phyloP scores from a whole-genome alignment of 148 eudicot genomes.

The Simmondsia chinensis region DNA sequence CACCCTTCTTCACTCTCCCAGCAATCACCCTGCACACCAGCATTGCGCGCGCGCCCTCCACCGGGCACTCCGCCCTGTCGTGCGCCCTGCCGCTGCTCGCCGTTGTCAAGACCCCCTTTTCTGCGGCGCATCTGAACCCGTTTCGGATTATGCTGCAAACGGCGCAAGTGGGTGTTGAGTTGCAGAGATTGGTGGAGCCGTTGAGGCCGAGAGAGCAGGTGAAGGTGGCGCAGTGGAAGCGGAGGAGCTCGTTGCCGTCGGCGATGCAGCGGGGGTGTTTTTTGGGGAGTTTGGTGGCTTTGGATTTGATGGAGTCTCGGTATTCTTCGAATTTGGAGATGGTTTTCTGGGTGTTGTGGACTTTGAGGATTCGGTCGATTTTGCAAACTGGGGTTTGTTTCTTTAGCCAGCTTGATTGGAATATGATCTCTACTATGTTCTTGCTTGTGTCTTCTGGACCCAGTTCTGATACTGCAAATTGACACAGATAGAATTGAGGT shows the following conservation, averaged over 20 bases:
- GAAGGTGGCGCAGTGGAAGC: constrained; percentile 78
- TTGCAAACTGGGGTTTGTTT: constrained; percentile 75
- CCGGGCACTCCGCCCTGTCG: constrained; percentile 33
- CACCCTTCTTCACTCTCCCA: constrained; percentile 60
- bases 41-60: constrained; percentile 59
- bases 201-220: constrained; percentile 71
- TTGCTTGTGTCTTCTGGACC: constrained; percentile 94
- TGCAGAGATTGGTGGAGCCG: constrained; percentile 75
- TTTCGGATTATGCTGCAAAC: constrained; percentile 64
- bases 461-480: constrained; percentile 76
- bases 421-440: constrained; percentile 98
- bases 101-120: constrained; percentile 60
- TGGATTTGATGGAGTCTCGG: constrained; percentile 63
- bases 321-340: constrained; percentile 73
- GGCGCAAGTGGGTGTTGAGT: constrained; percentile 54
- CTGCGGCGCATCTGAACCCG: constrained; percentile 45
- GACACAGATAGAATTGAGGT: too few species aligned
- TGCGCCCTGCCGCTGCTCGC: constrained; percentile 90
- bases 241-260: constrained; percentile 87
- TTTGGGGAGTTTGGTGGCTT: constrained; percentile 48
- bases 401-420: constrained; percentile 95
- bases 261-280: constrained; percentile 82
- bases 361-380: constrained; percentile 82
- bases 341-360: constrained; percentile 74
- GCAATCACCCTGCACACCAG: constrained; percentile 89